Evolutionary conservation across 2,329 filamentous ascomycete genomes (phyloP).

Genomic region (Diaporthe nobilis): DNA sequence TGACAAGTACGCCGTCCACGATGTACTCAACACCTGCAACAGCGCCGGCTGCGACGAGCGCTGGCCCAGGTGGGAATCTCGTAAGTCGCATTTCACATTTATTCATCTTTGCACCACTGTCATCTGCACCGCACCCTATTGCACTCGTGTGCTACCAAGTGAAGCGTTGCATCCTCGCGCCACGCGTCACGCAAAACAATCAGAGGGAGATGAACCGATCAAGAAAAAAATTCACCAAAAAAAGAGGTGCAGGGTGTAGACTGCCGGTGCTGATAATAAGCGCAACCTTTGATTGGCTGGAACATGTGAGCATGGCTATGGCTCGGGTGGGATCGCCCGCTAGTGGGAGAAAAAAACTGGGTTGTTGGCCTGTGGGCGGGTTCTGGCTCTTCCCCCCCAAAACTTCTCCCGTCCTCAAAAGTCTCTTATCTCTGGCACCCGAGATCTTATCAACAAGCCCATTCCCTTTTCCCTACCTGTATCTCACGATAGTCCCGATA

Average conservation of each 20-base stretch:
- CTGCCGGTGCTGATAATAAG: conserved; percentile 32
- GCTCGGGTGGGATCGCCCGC: conserved; percentile 31
- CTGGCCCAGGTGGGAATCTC: conserved; percentile 54
- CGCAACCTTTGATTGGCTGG: conserved; percentile 11
- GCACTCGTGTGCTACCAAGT: not conserved
- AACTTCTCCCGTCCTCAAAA: conserved; percentile 38
- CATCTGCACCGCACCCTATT: not conserved
- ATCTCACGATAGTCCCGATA: conserved; percentile 35
- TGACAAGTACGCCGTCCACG: conserved; percentile 44
- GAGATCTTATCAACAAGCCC: conserved; percentile 34
- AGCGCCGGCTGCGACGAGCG: conserved; percentile 58
- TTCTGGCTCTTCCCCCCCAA: conserved; percentile 27
- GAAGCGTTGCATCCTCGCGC: conserved; percentile 25
- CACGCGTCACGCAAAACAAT: conserved; percentile 17
- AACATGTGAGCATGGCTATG: not conserved
- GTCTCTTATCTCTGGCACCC: conserved; percentile 37
- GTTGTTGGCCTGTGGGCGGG: conserved; percentile 25
- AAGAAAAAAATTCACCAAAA: not conserved
- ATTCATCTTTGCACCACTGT: not conserved
- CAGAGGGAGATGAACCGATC: not conserved
- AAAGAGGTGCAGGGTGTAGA: conserved; percentile 22
- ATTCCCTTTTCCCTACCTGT: conserved; percentile 33
- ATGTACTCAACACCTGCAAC: conserved; percentile 46
- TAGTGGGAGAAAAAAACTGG: conserved; percentile 31
- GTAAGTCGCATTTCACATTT: conserved; percentile 49